These are phyloP conservation scores for Microdochium bolleyi DNA, from an alignment of 2,329 filamentous ascomycete species.

Conservation along the genomic window DNA sequence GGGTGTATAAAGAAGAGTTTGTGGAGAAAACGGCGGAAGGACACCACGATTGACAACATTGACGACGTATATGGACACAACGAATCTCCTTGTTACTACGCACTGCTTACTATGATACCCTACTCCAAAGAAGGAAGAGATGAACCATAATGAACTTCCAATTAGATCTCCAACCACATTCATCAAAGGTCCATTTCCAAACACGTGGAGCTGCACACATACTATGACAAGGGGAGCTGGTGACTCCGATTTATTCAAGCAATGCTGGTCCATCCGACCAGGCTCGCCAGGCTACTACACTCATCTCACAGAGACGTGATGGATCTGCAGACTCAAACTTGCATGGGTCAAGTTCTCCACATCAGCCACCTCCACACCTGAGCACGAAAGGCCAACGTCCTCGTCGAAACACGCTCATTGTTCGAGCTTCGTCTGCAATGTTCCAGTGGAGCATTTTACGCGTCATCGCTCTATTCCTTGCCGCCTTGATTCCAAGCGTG, in stretches of 20 bases:
- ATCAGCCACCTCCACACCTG: neutral
- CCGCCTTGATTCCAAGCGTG: neutral
- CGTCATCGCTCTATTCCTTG: neutral
- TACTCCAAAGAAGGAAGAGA: neutral
- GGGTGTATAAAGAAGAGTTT: slow-evolving; percentile 42
- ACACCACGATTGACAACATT: neutral
- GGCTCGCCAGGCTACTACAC: too few species aligned
- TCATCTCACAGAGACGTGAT: too few species aligned
- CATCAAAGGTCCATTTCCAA: neutral
- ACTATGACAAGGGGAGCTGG: too few species aligned
- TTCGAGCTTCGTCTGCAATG: neutral
- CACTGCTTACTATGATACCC: neutral
- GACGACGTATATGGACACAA: neutral
- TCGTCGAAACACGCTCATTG: neutral
- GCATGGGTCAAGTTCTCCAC: neutral
- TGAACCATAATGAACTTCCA: too few species aligned
- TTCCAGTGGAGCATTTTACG: neutral
- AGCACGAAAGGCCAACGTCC: neutral
- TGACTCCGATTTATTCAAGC: too few species aligned
- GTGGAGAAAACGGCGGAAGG: slow-evolving; percentile 11
- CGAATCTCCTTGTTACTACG: neutral
- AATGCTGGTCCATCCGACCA: too few species aligned
- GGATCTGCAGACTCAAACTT: too few species aligned
- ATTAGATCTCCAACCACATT: neutral
- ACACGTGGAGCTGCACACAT: neutral